Evolutionary conservation across 768 basidiomycete genomes (phyloP).

Genomic region (Stropharia rugosoannulata): DNA sequence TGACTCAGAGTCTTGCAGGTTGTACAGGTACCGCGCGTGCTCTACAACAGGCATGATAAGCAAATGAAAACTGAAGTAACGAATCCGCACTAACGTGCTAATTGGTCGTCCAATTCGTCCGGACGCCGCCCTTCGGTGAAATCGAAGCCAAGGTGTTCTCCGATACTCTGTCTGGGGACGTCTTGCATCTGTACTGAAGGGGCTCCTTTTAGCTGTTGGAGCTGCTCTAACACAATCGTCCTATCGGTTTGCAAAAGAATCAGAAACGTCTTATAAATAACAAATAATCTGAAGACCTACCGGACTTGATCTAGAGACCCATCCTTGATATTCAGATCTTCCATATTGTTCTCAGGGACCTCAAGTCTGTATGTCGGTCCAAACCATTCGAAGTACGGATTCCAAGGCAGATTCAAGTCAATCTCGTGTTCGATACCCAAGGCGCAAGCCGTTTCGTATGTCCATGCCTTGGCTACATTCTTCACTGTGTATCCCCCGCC

Average conservation of each 20-base stretch:
- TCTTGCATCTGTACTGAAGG: conserved; percentile 88
- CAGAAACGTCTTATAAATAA: neutral
- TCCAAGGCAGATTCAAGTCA: conserved; percentile 79
- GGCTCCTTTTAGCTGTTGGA: conserved; percentile 54
- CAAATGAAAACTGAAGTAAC: neutral
- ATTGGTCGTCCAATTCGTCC: conserved; percentile 64
- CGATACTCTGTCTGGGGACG: conserved; percentile 71
- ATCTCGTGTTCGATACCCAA: conserved; percentile 79
- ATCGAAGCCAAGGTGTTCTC: conserved; percentile 58
- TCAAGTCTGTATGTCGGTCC: conserved; percentile 93
- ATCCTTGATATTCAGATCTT: conserved; percentile 84
- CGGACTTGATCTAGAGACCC: conserved; percentile 77
- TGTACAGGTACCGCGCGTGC: conserved; percentile 65
- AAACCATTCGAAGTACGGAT: conserved; percentile 95
- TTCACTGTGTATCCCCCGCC: conserved; percentile 99
- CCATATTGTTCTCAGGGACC: conserved; percentile 91
- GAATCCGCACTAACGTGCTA: conserved; percentile 57
- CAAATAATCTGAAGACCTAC: conserved; percentile 38
- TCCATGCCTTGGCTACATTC: conserved; percentile 94
- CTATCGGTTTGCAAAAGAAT: conserved; percentile 15
- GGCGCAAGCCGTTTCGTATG: conserved; percentile 95
- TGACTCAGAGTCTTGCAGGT: conserved; percentile 49
- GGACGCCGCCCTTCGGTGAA: conserved; percentile 43
- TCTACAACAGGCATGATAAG: conserved; percentile 36
- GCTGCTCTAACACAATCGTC: conserved; percentile 37